Conservation (phyloP, 2,329 filamentous ascomycete genomes). For the Thelonectria rubi region DNA sequence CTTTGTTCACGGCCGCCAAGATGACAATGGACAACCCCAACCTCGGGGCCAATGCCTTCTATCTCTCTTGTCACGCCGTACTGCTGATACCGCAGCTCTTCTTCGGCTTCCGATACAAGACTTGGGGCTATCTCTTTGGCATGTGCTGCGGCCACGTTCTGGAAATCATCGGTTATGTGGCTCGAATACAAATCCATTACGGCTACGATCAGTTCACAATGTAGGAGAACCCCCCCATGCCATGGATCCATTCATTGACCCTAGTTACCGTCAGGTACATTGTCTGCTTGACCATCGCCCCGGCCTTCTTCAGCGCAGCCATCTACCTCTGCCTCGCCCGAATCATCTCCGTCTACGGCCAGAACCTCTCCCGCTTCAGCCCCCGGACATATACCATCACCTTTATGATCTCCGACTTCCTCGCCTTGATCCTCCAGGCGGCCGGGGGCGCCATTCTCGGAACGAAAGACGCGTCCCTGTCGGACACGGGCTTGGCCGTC, state of each 20-base stretch:
- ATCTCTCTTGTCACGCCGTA: constrained; percentile 53
- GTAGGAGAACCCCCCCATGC: constrained; percentile 46
- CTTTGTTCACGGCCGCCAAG: neutral
- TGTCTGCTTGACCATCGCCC: constrained; percentile 67
- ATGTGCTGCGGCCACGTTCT: constrained; percentile 62
- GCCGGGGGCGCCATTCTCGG: constrained; percentile 55
- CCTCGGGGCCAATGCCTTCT: constrained; percentile 40
- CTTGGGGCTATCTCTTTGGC: constrained; percentile 52
- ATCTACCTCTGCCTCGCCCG: constrained; percentile 68
- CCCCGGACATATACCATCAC: constrained; percentile 46
- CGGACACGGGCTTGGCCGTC: constrained; percentile 21
- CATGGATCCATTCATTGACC: neutral
- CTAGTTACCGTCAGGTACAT: constrained; percentile 30
- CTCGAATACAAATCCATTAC: constrained; percentile 64
- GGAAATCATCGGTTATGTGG: constrained; percentile 68
- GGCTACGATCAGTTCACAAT: constrained; percentile 62
- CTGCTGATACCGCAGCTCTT: constrained; percentile 52
- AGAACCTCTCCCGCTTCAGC: constrained; percentile 46
- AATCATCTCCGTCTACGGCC: constrained; percentile 56
- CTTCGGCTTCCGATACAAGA: constrained; percentile 51
- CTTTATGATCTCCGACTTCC: constrained; percentile 59
- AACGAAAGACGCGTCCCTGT: constrained; percentile 11
- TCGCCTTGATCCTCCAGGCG: constrained; percentile 61
- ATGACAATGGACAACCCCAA: constrained; percentile 31
- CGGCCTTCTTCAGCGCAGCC: constrained; percentile 69